phyloP scores from a whole-genome alignment of 2,329 filamentous ascomycete species.

The Massarina eburnea region DNA sequence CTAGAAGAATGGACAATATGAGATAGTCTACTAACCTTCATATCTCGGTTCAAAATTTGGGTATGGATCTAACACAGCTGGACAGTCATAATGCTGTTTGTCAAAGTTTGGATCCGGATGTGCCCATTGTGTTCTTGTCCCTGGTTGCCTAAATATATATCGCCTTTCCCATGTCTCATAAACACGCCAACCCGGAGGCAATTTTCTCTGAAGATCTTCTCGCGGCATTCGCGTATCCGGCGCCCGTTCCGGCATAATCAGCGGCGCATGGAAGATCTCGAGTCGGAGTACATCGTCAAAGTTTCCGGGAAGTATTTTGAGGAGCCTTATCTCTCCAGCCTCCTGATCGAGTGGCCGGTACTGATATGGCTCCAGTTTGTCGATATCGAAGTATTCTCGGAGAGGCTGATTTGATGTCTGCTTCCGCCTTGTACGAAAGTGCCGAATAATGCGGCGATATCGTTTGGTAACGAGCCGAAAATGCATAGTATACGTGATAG shows the following conservation, averaged over 20 bases:
- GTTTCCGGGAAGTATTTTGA: conserved; percentile 1
- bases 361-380: neutral
- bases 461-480: no score
- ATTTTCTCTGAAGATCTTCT: neutral
- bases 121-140: neutral
- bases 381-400: neutral
- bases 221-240: conserved; percentile 1
- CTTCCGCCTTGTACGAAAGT: no score
- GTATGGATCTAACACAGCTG: conserved; percentile 1
- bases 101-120: conserved; percentile 2
- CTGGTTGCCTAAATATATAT: neutral
- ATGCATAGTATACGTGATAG: no score
- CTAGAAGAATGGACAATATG: neutral
- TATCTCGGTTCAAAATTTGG: neutral
- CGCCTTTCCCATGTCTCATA: neutral
- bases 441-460: no score
- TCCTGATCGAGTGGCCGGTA: conserved; percentile 4
- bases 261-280: conserved; percentile 5
- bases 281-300: conserved; percentile 2
- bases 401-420: no score
- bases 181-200: conserved; percentile 1
- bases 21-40: conserved; percentile 1
- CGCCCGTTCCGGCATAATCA: conserved; percentile 3
- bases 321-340: conserved; percentile 2
- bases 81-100: neutral